Evolutionary conservation across 2,329 filamentous ascomycete species (phyloP), one percentile per base, ranked within the genome.

Genomic region (Hypoxylon sp.): DNA sequence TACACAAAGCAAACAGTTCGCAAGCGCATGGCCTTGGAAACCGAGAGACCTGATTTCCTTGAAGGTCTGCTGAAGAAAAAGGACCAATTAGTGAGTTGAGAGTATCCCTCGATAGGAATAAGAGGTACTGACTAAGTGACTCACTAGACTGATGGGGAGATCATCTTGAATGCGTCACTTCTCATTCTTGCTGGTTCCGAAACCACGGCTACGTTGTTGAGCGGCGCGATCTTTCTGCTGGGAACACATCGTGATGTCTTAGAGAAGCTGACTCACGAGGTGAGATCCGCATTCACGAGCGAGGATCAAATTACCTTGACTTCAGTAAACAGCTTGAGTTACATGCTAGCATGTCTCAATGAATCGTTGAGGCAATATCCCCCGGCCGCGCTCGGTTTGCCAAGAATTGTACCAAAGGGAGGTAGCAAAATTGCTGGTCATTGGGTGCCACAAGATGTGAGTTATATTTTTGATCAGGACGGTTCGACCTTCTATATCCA

Each of bases 141-240:
- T 38, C 28, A 50, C 11, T 69, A 78, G 59, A 53, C 74, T 30
- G 68, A 67, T 25, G 67, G 68, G 17, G 65, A 75, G 3, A 72
- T 75, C 68, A 72, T 74, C 21, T 71, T 73, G 48, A 71, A 78
- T 64, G 72, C 75, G 14, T 72, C 66, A 13, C 67, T 75, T 2
- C 70, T 80, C 3, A 74, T 85, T 43, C 72, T 82, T 6, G 83
- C 83, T 6, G 83, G 84, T 2, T 81, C 80, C 0, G 84, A 86
- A 70, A 86, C 84, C 2, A 84, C 82, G 0, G 82, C 84, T 0
- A 84, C 82, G 0, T 73, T 80, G 0, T 74, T 85, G 2, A 70
- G 77, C 60, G 70, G 79, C 63, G 67, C 76, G 61, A 73, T 76
- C 0, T 85, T 77, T 53, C 74, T 80, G 14, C 73, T 86, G 2